Evolutionary conservation across 148 eudicot species (phyloP).

Genomic region (Rhododendron simsii): DNA sequence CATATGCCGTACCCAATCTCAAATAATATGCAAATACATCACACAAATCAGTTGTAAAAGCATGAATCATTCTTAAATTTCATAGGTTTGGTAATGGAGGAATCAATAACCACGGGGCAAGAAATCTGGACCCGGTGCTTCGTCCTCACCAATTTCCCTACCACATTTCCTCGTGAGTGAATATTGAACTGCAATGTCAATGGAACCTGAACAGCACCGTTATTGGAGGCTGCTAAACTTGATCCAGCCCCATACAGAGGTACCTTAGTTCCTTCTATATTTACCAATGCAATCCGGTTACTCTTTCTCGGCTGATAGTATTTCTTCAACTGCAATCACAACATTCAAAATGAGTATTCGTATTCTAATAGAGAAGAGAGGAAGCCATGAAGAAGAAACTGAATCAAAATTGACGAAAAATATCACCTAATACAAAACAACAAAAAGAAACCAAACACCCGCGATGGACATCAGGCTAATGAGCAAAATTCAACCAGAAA

Average conservation of each 20-base stretch:
- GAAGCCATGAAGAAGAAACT: not conserved
- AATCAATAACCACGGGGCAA: conserved; percentile 59
- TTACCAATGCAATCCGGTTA: conserved; percentile 34
- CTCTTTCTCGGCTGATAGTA: conserved; percentile 87
- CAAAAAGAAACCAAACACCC: not conserved
- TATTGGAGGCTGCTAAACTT: conserved; percentile 32
- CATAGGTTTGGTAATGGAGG: conserved; percentile 60
- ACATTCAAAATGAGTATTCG: too few species aligned
- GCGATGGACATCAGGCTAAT: not conserved
- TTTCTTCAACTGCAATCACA: conserved; percentile 51
- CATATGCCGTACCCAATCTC: not conserved
- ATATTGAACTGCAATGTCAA: conserved; percentile 52
- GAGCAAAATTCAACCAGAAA: not conserved
- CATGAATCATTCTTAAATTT: conserved; percentile 62
- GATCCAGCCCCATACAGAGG: conserved; percentile 95
- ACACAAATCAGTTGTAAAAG: conserved; percentile 33
- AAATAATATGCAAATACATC: not conserved
- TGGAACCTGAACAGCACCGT: conserved; percentile 40
- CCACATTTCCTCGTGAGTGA: conserved; percentile 59
- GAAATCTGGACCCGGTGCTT: conserved; percentile 39
- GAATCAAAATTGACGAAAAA: not conserved
- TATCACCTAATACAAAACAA: not conserved
- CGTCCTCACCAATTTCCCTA: conserved; percentile 77
- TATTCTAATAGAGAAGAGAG: not conserved
- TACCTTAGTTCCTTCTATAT: conserved; percentile 54